Evolutionary conservation across 2,329 filamentous ascomycete genomes (phyloP).

Genomic region (Penicillium polonicum): DNA sequence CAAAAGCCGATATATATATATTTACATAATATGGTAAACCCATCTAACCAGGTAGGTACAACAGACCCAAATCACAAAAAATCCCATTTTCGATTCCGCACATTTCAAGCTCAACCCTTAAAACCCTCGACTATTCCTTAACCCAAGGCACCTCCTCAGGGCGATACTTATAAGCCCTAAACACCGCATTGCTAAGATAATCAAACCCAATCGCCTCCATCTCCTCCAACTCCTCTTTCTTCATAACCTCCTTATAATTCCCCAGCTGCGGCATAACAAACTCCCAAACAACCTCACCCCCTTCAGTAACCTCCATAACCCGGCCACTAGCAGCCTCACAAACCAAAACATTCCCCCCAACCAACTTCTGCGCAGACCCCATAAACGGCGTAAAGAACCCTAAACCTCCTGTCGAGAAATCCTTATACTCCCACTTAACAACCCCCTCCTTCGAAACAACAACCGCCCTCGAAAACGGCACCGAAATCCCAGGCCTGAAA

Average conservation of each 20-base stretch:
- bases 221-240: conserved; percentile 24
- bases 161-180: conserved; percentile 47
- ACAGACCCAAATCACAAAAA: neutral
- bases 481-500: conserved; percentile 41
- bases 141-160: conserved; percentile 45
- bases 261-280: conserved; percentile 46
- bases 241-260: conserved; percentile 35
- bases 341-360: conserved; percentile 45
- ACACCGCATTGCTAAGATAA: conserved; percentile 46
- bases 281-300: conserved; percentile 47
- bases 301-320: conserved; percentile 46
- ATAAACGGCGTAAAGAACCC: conserved; percentile 50
- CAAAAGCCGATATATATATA: neutral
- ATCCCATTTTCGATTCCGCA: neutral
- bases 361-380: conserved; percentile 46
- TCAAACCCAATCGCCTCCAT: conserved; percentile 41
- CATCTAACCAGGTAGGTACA: neutral
- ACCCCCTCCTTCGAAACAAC: conserved; percentile 41
- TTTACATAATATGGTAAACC: neutral
- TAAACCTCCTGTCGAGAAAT: conserved; percentile 35
- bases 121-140: conserved; percentile 1
- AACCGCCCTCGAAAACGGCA: conserved; percentile 47
- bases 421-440: conserved; percentile 48
- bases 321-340: conserved; percentile 41
- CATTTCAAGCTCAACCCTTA: neutral